These are phyloP conservation scores for Fagopyrum esculentum DNA, from an alignment of 148 eudicot genomes.

Conservation along the genomic window DNA sequence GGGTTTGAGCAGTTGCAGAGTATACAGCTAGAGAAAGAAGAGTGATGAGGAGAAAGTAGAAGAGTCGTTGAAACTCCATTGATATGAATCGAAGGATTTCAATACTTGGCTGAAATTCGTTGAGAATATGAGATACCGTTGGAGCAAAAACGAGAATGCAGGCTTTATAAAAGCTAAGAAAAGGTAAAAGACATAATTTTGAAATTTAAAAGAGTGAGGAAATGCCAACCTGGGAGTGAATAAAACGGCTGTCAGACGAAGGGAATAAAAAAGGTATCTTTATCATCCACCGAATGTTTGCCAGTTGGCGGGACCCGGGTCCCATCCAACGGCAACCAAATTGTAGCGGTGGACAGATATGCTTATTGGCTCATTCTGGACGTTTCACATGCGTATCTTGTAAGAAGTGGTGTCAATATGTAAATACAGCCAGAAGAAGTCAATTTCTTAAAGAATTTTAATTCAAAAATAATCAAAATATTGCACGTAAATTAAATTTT, in stretches of 20 bases:
- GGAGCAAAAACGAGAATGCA: neutral
- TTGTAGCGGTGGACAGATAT: conserved; percentile 5
- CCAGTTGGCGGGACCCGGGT: neutral
- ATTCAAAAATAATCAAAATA: too few relatives aligned
- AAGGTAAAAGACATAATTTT: neutral
- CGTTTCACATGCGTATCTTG: neutral
- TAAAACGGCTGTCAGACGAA: neutral
- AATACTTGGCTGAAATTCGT: neutral
- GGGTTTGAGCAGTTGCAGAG: neutral
- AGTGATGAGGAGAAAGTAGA: neutral
- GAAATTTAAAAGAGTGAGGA: neutral
- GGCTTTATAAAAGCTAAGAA: neutral
- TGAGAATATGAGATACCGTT: neutral
- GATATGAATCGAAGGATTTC: neutral
- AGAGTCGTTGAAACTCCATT: conserved; percentile 11
- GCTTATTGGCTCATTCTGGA: neutral
- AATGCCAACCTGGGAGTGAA: neutral
- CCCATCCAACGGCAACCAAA: neutral
- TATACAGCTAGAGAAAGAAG: conserved; percentile 1
- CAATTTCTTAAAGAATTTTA: too few relatives aligned
- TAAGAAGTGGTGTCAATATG: too few relatives aligned
- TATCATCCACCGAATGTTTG: neutral
- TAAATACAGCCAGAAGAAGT: too few relatives aligned
- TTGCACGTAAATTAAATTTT: too few relatives aligned
- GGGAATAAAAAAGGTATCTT: neutral